Percentiles rank a stretch among this genome's conserved stretches.
These are phyloP conservation scores for Pseudopyricularia cyperi DNA, from an alignment of 2,329 filamentous ascomycete species.

Conservation along the genomic window DNA sequence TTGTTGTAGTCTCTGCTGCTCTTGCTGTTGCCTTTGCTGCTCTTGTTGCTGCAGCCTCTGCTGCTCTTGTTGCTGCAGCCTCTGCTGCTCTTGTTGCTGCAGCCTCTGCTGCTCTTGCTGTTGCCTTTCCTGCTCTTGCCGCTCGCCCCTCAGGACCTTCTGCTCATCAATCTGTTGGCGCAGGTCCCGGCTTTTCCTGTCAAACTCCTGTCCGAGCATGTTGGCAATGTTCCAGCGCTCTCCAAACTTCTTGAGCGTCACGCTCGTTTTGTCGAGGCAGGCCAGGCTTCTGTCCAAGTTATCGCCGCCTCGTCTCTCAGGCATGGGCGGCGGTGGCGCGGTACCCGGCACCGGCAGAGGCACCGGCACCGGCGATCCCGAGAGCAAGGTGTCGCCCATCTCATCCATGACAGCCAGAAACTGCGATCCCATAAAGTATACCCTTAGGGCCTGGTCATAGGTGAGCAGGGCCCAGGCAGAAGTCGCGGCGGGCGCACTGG, in stretches of 20 bases:
- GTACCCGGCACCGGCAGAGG: constrained; percentile 30
- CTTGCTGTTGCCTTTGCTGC: constrained; percentile 17
- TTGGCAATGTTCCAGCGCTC: constrained; percentile 45
- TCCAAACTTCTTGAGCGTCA: constrained; percentile 42
- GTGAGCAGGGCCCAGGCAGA: constrained; percentile 57
- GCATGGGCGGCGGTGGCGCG: constrained; percentile 38
- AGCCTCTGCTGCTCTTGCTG: constrained; percentile 11
- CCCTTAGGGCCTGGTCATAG: constrained; percentile 76
- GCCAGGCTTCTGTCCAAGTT: constrained; percentile 42
- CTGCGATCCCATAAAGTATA: constrained; percentile 61
- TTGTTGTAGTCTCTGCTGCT: constrained; percentile 17
- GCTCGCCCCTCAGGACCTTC: constrained; percentile 15
- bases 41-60: constrained; percentile 14
- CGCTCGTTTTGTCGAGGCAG: constrained; percentile 39
- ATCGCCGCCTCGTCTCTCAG: constrained; percentile 22
- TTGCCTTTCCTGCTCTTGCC: constrained; percentile 4
- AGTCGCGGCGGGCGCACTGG: constrained; percentile 7
- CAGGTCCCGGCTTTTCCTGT: constrained; percentile 31
- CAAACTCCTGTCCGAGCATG: constrained; percentile 39
- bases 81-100: constrained; percentile 15
- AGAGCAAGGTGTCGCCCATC: constrained; percentile 42
- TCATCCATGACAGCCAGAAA: constrained; percentile 48
- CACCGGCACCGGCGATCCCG: constrained; percentile 26
- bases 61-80: constrained; percentile 16
- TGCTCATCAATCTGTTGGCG: constrained; percentile 28